Evolutionary conservation across 768 basidiomycete genomes (phyloP), one percentile per base, ranked within the genome.

Genomic region (Baorangia bicolor): DNA sequence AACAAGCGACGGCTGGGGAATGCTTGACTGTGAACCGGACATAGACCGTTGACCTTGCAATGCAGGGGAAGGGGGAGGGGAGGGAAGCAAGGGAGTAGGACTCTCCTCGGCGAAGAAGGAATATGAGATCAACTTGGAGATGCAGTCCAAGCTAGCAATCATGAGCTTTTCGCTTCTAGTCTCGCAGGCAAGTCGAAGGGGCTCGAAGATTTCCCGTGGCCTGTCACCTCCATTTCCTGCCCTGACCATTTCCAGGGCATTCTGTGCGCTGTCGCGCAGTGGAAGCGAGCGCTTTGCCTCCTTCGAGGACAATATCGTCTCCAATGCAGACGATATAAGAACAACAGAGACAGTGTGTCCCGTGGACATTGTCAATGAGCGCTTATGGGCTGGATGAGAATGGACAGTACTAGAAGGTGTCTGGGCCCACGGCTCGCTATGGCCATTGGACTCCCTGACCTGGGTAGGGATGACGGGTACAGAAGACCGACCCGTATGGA

Each of bases 121-220:
- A 72, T 98, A 93, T 8, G 94, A 95, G 59, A 98, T 92, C 61
- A 99, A 84, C 73, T 99, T 99, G 52, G 94, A 92, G 57, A 98
- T 94, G 67, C 97, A 95, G 73, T 99, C 97, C 70, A 99, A 77
- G 64, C 95, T 96, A 18, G 94, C 92, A 68, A 97, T 92, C 88
- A 94, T 92, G 33, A 98, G 82, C 62, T 93, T 93, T 69, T 98
- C 94, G 59, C 81, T 90, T 49, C 87, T 83, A 5, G 95, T 98
- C 77, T 98, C 96, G 75, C 97, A 98, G 10, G 97, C 97, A 49
- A 98, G 78, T 46, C 92, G 85, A 51, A 99, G 80, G n/a, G 97
- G 95, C 65, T 97, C 93, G 66, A 99, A 93, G 49, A 98, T 90
- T 66, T 94, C 90, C 55, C 92, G 81, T 37, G 93, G 92, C 48